Evolutionary conservation across 2,329 filamentous ascomycete genomes (phyloP), one percentile per base, ranked within the genome.

Genomic region (Exophiala alcalophila): DNA sequence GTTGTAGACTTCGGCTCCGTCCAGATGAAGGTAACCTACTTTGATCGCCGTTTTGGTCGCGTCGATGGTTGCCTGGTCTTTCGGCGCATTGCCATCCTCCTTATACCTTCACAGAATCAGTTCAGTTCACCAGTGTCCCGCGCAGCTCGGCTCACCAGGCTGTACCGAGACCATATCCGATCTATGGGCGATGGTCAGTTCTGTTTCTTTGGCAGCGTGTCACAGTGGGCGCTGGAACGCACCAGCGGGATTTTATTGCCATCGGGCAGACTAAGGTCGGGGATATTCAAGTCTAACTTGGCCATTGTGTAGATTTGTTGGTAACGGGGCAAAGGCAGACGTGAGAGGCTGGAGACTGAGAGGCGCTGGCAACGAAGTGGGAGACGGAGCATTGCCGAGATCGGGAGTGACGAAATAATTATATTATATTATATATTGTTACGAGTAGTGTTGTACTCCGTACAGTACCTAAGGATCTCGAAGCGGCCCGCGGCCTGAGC

Each of bases 151-250:
- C 38, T 10, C 21, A 40, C 78, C 78, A 83, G 1, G 77, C 76
- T 1, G 80, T 83, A 20, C 80, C 80, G 0, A 74, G 76, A 18
- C 80, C 79, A 61, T 78, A 83, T 15, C 69, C 78, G 12, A 83
- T 61, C 76, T 78, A 35, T n/a, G n/a, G n/a, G n/a, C n/a, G n/a
- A n/a, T n/a, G n/a, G n/a, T n/a, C n/a, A n/a, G n/a, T n/a, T n/a
- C n/a, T n/a, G n/a, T n/a, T n/a, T n/a, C n/a, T n/a, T n/a, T n/a
- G n/a, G n/a, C n/a, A n/a, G n/a, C n/a, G n/a, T n/a, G n/a, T n/a
- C n/a, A 8, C 5, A 8, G 18, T 21, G 10, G 4, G 23, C 1
- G 12, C 15, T 11, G 10, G n/a, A 7, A 48, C 55, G 34, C 34
- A 57, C 55, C 19, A 49, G 29, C 14, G 55, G 55, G 24, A 57